Conservation (phyloP, 1,284 basidiomycete species). For the Rhodotorula sp. region DNA sequence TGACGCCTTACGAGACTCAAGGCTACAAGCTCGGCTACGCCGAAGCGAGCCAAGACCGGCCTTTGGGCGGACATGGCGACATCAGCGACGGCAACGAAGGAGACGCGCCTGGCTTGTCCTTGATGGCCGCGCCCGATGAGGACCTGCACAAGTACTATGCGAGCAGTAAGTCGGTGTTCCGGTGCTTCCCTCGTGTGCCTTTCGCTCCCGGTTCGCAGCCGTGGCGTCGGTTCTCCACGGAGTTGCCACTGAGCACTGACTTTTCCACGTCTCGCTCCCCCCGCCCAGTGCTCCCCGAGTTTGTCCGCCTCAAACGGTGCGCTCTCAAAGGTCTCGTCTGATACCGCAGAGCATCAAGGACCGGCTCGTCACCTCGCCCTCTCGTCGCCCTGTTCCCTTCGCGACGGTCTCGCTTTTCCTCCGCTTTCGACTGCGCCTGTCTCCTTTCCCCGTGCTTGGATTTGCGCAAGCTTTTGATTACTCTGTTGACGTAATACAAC, state of each 20-base stretch:
- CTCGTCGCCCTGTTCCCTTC: too few relatives aligned
- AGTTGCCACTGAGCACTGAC: neutral
- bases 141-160: conserved; percentile 30
- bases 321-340: conserved; percentile 17
- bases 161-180: conserved; percentile 13
- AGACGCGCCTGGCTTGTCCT: conserved; percentile 14
- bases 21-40: neutral
- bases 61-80: too few relatives aligned
- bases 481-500: too few relatives aligned
- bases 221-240: too few relatives aligned
- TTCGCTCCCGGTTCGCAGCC: neutral
- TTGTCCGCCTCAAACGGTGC: conserved; percentile 9
- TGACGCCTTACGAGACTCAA: neutral
- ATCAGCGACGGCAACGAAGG: too few relatives aligned
- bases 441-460: too few relatives aligned
- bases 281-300: conserved; percentile 23
- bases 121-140: conserved; percentile 27
- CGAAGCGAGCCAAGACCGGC: too few relatives aligned
- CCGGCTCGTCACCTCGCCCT: neutral
- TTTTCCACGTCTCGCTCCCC: too few relatives aligned
- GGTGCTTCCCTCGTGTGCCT: neutral
- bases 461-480: too few relatives aligned
- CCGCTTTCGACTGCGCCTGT: too few relatives aligned
- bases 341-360: too few relatives aligned
- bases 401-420: too few relatives aligned